Evolutionary conservation across 345 rosid species (phyloP), one percentile per base, ranked within the genome.

Genomic region (Chamaenerion angustifolium): DNA sequence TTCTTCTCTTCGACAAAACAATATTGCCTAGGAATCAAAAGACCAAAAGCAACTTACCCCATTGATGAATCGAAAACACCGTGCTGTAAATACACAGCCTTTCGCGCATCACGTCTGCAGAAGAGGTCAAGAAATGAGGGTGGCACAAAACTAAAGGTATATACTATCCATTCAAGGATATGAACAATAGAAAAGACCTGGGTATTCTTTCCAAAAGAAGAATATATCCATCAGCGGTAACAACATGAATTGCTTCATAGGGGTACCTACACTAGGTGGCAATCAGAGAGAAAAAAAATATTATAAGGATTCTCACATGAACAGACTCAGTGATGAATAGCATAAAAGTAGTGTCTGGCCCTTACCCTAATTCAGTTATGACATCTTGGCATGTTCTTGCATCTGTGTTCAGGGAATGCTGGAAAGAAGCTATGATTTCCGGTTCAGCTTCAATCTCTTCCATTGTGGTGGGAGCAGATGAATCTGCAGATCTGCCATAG

Each of bases 151-250:
- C 37, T 31, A 31, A 23, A 23, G 37, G 10, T 3, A 31, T 31
- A 31, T 31, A 2, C 5, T 31, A 31, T 31, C 37, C 10, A 5
- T 31, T 31, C 8, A 31, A 31, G 37, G 37, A 31, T 31, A 31
- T 3, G 37, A 31, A 42, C 44, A 52, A 13, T 15, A 11, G 17
- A 19, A 40, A 60, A 47, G 35, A 92, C 95, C 96, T 84, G 23
- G 98, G 98, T 54, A 92, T 82, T 67, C 96, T 87, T 77, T 92
- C 98, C 76, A 92, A 55, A 55, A 82, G 83, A 52, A 92, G 85
- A 57, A 87, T 79, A 68, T 92, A 92, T 52, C 98, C 98, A 74
- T 92, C 98, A 44, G 85, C 68, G 54, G 98, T 92, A 51, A 74
- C 64, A 53, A 92, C 96, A 53, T 59, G 93, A 64, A 92, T 82